Base-by-base conservation (phyloP, 177 flowering plant genomes). In the Telopea speciosissima region DNA sequence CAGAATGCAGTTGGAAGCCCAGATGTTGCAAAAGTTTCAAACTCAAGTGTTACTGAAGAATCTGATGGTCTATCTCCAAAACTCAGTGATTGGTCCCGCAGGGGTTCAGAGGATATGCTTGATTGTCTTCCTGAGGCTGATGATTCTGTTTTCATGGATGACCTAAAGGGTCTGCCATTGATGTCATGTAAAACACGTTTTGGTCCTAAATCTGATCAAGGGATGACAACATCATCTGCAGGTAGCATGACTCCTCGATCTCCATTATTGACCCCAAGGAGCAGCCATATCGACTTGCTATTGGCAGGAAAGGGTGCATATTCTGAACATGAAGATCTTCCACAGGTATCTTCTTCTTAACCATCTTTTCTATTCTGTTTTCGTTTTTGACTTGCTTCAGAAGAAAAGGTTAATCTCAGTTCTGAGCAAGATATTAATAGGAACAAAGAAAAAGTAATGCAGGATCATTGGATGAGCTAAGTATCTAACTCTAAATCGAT, bases 211-310 rank as follows among this genome's bases (percentile, higher is more conserved):
- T 93, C 97, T 78, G 99, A 96, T 81, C 99, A 96, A 77, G 99
- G 98, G 69, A 86, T 96, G 97, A 81, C 98, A 66, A 89, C 97
- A 65, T 96, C 99, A 70, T 96, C 99, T 52, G 98, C 91, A 14
- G 97, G 97, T 71, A 96, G 98, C 82, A 87, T 96, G 93, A 96
- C 99, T 79, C 99, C 99, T 77, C 82, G 96, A 70, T 96, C 99
- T 56, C 98, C 98, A 42, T 63, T 91, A 59, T 76, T 86, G 84
- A 96, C 97, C 66, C 99, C 99, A 71, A 83, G 85, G 68, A 82
- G 83, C 67, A 88, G 89, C 82, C 97, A 81, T 69, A 89, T 93
- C 64, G 99, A 96, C 73, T 78, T 90, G 87, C 81, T 93, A 45
- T 81, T 96, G 79, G 82, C 90, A 31, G 97, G 90, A 66, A 93